Conservation (phyloP, 164 flowering plant genomes). For the Saururus chinensis region DNA sequence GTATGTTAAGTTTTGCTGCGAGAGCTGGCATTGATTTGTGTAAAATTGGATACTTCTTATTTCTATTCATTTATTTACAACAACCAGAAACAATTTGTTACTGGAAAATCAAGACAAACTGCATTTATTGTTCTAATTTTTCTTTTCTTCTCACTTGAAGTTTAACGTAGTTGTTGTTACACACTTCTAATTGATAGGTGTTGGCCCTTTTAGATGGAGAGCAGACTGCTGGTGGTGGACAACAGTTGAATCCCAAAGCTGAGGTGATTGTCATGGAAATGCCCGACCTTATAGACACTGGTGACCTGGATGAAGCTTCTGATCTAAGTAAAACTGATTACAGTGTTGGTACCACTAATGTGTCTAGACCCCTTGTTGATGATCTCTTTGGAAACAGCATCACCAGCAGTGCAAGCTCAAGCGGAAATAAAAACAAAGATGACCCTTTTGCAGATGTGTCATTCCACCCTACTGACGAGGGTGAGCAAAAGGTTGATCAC, state of each 20-base stretch:
- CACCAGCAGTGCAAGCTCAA: constrained; percentile 16
- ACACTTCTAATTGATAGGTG: constrained; percentile 36
- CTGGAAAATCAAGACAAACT: too few species aligned
- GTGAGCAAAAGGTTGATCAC: constrained; percentile 34
- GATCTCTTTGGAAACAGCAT: constrained; percentile 66
- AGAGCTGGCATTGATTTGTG: too few species aligned
- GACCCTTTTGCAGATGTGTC: constrained; percentile 96
- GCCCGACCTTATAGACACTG: constrained; percentile 86
- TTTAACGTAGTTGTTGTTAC: neutral
- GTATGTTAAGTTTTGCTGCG: too few species aligned
- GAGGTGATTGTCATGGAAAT: constrained; percentile 35
- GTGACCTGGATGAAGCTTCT: constrained; percentile 33
- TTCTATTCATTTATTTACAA: too few species aligned
- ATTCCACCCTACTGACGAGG: constrained; percentile 44
- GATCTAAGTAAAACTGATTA: constrained; percentile 16
- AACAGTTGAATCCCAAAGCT: constrained; percentile 21
- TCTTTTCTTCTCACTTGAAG: neutral
- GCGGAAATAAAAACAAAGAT: constrained; percentile 38
- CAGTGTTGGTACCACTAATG: constrained; percentile 15
- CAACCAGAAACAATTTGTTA: too few species aligned
- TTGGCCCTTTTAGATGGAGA: constrained; percentile 54
- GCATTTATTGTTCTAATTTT: neutral
- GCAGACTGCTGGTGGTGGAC: constrained; percentile 25
- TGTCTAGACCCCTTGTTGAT: constrained; percentile 33
- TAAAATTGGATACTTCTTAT: too few species aligned